Evolutionary conservation across 495 filamentous ascomycete species (phyloP).

Genomic region (Trichoderma erinaceum): DNA sequence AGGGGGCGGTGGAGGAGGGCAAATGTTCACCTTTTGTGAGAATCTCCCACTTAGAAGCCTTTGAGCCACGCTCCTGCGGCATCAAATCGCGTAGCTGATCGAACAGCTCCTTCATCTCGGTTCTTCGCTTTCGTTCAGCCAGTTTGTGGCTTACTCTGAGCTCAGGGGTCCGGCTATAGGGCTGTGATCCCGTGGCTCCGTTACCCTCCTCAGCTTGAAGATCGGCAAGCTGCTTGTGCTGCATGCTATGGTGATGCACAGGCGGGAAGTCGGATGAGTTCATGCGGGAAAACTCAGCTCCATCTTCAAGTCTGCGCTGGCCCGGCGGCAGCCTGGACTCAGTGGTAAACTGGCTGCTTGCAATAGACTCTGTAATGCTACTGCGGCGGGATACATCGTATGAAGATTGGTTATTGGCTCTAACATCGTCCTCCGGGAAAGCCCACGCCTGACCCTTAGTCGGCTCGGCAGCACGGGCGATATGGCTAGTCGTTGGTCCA

Average conservation of each 20-base stretch:
- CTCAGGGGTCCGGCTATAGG: constrained; percentile 92
- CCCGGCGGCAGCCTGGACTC: constrained; percentile 65
- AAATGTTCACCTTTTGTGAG: constrained; percentile 72
- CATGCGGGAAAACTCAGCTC: constrained; percentile 30
- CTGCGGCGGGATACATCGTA: constrained; percentile 62
- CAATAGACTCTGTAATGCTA: constrained; percentile 65
- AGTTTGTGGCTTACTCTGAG: constrained; percentile 93
- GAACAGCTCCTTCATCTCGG: constrained; percentile 97
- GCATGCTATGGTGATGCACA: constrained; percentile 69
- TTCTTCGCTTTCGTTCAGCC: constrained; percentile 89
- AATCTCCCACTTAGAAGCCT: constrained; percentile 98
- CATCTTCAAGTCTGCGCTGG: constrained; percentile 60
- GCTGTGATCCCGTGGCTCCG: constrained; percentile 54
- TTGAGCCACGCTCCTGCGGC: constrained; percentile 80
- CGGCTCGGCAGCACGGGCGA: constrained; percentile 73
- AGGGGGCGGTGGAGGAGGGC: neutral
- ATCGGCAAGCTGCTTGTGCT: constrained; percentile 63
- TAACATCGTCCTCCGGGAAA: constrained; percentile 70
- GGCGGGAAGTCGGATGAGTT: constrained; percentile 33
- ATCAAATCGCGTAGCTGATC: constrained; percentile 76
- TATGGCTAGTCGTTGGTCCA: constrained; percentile 67
- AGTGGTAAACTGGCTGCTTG: constrained; percentile 64
- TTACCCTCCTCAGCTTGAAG: constrained; percentile 54
- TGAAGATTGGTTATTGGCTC: constrained; percentile 41
- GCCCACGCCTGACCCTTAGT: constrained; percentile 79